Base-by-base conservation (phyloP, 2,329 filamentous ascomycete species). In the Aspergillus oerlinghausenensis region DNA sequence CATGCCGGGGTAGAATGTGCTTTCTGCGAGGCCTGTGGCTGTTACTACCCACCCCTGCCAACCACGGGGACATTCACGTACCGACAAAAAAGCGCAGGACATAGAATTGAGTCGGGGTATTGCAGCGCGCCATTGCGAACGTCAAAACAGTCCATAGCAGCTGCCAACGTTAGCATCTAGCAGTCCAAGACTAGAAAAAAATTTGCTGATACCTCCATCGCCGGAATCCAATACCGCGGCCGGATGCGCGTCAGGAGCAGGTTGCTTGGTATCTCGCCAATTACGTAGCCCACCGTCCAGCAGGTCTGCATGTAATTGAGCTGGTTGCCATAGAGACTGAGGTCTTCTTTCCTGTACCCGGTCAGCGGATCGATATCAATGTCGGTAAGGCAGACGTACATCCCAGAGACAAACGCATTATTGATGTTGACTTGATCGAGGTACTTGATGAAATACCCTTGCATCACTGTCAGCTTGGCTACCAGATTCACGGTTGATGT, bases 261-360 rank as follows among this genome's bases (percentile, higher is more conserved):
- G 56, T 83, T 82, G 49, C 73, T 78, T 1, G 79, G 79, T 11
- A 82, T 74, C 55, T 81, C 72, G 3, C 78, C 79, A 50, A 87
- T 73, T 0, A 84, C 80, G 60, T 87, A 87, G 8, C 84, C 84
- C 0, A 83, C 77, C 0, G 82, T 85, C 76, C 84, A 87, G 28
- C 77, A 79, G 0, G 82, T 79, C 51, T 83, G 75, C 70, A 81
- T 79, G 53, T 79, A 80, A 52, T 84, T 84, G 32, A 84, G 72
- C 55, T 86, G 72, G 59, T 85, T 84, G 1, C 77, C 75, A 49
- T 80, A 77, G 21, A 85, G 68, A 1, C 71, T 65, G 0, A 84
- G 69, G 53, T 84, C 82, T 61, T 83, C 79, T 64, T 83, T 77
- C 80, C 75, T 77, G 19, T 11, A 3, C 26, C 38, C 21, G 10